Conservation (phyloP, 352 stramenopile species). For the Globisporangium heterothallicum region DNA sequence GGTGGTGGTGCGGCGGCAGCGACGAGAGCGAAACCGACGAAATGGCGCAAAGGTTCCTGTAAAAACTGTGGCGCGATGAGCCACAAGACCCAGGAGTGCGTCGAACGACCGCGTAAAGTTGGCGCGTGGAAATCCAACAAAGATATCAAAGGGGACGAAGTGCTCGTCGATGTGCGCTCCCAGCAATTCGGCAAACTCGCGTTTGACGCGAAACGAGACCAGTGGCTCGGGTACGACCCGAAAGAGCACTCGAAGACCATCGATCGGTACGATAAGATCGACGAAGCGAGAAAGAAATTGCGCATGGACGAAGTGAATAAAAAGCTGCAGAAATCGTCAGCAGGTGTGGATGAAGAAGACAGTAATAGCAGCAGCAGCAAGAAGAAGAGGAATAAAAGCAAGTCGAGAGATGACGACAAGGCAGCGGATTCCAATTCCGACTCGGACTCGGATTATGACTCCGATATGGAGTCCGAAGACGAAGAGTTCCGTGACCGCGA, state of each 20-base stretch:
- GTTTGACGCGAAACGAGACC: slow-evolving; percentile 97
- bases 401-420: slow-evolving; percentile 15
- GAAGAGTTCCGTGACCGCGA: slow-evolving; percentile 91
- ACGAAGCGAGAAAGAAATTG: slow-evolving; percentile 70
- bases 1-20: not conserved
- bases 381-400: slow-evolving; percentile 16
- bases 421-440: slow-evolving; percentile 49
- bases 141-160: slow-evolving; percentile 84
- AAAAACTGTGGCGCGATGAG: slow-evolving; percentile 94
- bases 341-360: not conserved
- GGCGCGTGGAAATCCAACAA: slow-evolving; percentile 91
- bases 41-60: slow-evolving; percentile 89
- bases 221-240: slow-evolving; percentile 93
- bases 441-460: slow-evolving; percentile 88
- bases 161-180: slow-evolving; percentile 80
- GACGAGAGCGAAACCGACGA: slow-evolving; percentile 23
- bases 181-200: slow-evolving; percentile 91
- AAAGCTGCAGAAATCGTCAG: slow-evolving; percentile 38
- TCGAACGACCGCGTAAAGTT: slow-evolving; percentile 90
- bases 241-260: slow-evolving; percentile 79
- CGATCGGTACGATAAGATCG: slow-evolving; percentile 78
- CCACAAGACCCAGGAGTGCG: slow-evolving; percentile 90
- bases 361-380: slow-evolving; percentile 24
- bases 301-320: slow-evolving; percentile 77
- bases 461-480: slow-evolving; percentile 84